Base-by-base conservation (phyloP, 2,329 filamentous ascomycete species). In the Neodidymelliopsis sp. region DNA sequence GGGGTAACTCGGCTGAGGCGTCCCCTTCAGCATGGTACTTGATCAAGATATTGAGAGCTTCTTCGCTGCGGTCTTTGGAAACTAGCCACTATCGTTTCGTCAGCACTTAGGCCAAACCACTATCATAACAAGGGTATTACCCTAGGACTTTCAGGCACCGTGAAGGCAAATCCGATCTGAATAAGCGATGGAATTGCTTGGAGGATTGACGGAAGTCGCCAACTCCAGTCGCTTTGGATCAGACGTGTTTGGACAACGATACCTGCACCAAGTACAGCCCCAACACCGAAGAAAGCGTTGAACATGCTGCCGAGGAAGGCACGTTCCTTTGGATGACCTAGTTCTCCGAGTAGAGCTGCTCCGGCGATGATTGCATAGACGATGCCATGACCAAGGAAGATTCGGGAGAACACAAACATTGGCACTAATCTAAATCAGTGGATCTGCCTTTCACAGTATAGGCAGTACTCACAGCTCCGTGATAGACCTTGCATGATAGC, bases 321-420 rank as follows among this genome's bases (percentile, higher is more conserved):
- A 54, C 85, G 84, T 66, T 89, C 85, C 64, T 88, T 85, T 4
- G 85, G 85, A 61, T 88, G 85, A 62, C 81, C 83, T 39, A 88
- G 81, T 73, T 88, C 86, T 4, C 83, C 84, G 2, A 88, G 77
- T 7, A 88, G 77, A 41, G 87, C 77, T 2, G 85, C 84, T 6
- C 84, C 85, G 3, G 80, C 79, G 73, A 86, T 83, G 60, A 87
- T 85, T 0, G 84, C 77, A 46, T 87, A 75, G 35, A 82, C 83
- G 71, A 86, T 86, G 15, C 86, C 86, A 58, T 89, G 88, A 45
- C 87, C 87, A 3, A 87, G 77, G 39, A 87, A 73, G 53, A 86
- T 84, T 25, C 85, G 78, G 18, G 83, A 82, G 24, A 76, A 81
- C 49, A 85, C 75, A 54, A 84, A 86, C 81, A 85, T 71, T 6